phyloP scores from a whole-genome alignment of 805 yeast species.

The Vanderwaltozyma tropicalis region DNA sequence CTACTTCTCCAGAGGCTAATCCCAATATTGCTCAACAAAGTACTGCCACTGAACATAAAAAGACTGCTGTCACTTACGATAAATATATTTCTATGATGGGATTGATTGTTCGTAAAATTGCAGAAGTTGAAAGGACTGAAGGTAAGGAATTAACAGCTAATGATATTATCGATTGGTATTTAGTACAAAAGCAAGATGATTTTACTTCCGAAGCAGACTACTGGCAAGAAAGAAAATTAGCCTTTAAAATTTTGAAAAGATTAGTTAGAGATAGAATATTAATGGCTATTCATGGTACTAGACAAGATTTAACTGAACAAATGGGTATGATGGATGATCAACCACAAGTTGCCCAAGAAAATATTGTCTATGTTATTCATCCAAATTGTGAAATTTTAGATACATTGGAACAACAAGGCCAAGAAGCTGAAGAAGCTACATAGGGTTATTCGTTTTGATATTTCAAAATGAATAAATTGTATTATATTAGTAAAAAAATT shows the following conservation, averaged over 20 bases:
- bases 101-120: conserved; percentile 54
- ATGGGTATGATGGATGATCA: conserved; percentile 19
- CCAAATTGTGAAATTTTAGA: conserved; percentile 80
- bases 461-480: too few relatives aligned
- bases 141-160: conserved; percentile 57
- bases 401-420: conserved; percentile 7
- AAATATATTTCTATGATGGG: conserved; percentile 80
- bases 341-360: conserved; percentile 15
- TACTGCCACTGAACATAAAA: conserved; percentile 18
- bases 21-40: neutral
- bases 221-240: conserved; percentile 57
- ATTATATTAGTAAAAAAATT: too few relatives aligned
- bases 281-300: conserved; percentile 49
- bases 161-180: conserved; percentile 71
- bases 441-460: too few relatives aligned
- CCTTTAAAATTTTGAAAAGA: conserved; percentile 70
- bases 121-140: conserved; percentile 42
- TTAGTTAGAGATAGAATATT: conserved; percentile 77
- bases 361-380: conserved; percentile 47
- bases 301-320: conserved; percentile 35
- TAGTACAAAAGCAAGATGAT: conserved; percentile 60
- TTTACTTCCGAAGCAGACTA: conserved; percentile 61
- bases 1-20: conserved; percentile 2
- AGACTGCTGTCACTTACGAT: conserved; percentile 65
- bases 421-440: neutral